phyloP scores from a whole-genome alignment of 768 basidiomycete genomes.

The Lactarius pseudohatsudake region DNA sequence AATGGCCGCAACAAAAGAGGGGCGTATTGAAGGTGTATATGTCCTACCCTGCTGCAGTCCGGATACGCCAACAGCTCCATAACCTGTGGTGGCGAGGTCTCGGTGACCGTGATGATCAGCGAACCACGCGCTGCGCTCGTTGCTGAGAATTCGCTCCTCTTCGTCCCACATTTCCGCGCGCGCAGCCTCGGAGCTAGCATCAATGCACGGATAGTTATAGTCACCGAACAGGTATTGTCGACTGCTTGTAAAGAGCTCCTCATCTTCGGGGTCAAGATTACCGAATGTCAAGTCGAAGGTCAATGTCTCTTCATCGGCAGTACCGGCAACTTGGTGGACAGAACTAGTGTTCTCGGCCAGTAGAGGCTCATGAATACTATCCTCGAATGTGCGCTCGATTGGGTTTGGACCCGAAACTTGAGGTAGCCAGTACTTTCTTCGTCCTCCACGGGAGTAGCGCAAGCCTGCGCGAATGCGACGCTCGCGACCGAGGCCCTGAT shows the following conservation, averaged over 20 bases:
- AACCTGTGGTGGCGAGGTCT: slow-evolving; percentile 43
- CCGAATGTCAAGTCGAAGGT: slow-evolving; percentile 63
- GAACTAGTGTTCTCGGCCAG: slow-evolving; percentile 60
- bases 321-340: slow-evolving; percentile 67
- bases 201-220: slow-evolving; percentile 87
- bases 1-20: slow-evolving; percentile 35
- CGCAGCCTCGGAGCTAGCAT: slow-evolving; percentile 78
- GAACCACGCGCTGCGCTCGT: slow-evolving; percentile 73
- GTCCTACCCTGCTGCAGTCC: slow-evolving; percentile 3
- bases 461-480: slow-evolving; percentile 88
- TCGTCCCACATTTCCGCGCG: slow-evolving; percentile 71
- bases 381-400: slow-evolving; percentile 46
- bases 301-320: slow-evolving; percentile 51
- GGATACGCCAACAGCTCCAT: slow-evolving; percentile 50
- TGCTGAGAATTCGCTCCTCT: slow-evolving; percentile 78
- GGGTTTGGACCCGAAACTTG: slow-evolving; percentile 49
- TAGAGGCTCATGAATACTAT: slow-evolving; percentile 69
- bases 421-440: slow-evolving; percentile 94
- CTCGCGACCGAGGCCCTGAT: slow-evolving; percentile 84
- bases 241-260: slow-evolving; percentile 73
- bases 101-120: slow-evolving; percentile 51
- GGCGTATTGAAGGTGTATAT: slow-evolving; percentile 21
- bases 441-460: slow-evolving; percentile 88
- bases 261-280: slow-evolving; percentile 66
- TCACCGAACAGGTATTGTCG: slow-evolving; percentile 84